Base-by-base conservation (phyloP, 441 rosid genomes). In the California macrophylla region DNA sequence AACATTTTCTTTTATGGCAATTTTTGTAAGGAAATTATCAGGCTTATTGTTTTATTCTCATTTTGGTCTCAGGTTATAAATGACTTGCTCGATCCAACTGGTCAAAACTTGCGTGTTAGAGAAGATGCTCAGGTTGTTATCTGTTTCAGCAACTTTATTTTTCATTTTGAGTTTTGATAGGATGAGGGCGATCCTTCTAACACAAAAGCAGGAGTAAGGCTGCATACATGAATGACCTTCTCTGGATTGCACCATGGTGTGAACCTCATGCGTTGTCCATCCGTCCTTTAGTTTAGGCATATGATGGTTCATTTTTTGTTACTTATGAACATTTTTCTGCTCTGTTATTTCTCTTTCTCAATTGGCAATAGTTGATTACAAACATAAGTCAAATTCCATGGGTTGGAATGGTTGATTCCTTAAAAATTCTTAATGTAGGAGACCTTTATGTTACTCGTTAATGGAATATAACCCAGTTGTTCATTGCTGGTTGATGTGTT, bases 11-110 rank as follows among this genome's bases (percentile, higher is more conserved):
- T 23, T 21, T 70, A 13, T 58, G 63, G n/a, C n/a, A 16, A 58
- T 58, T 58, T 23, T 23, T 23, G 16, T 52, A 24, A 25, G 28
- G 15, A 32, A 6, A 0, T 40, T 32, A 64, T 74, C 36, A 63
- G 70, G 70, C 74, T 34, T 66, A 40, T 66, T 54, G 68, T 63
- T 73, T 66, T 54, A 63, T 50, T 20, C 69, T 42, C 66, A 72
- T 72, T 78, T 70, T 81, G 70, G 70, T 78, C 40, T 77, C 85
- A 93, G 98, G 97, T 93, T 81, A 91, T 93, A 79, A 93, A 93
- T 77, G 98, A 93, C 86, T 86, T 93, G 76, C 93, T 93, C 76
- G 96, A 93, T 88, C 98, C 98, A 71, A 93, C 95, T 0, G 96
- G 98, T 76, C 98, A 93, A 84, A 91, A 93, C 82, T 85, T 93